Percentiles rank a stretch among this genome's conserved stretches.
Evolutionary conservation across 2,329 filamentous ascomycete species (phyloP).

Genomic region (Sclerotinia minor): DNA sequence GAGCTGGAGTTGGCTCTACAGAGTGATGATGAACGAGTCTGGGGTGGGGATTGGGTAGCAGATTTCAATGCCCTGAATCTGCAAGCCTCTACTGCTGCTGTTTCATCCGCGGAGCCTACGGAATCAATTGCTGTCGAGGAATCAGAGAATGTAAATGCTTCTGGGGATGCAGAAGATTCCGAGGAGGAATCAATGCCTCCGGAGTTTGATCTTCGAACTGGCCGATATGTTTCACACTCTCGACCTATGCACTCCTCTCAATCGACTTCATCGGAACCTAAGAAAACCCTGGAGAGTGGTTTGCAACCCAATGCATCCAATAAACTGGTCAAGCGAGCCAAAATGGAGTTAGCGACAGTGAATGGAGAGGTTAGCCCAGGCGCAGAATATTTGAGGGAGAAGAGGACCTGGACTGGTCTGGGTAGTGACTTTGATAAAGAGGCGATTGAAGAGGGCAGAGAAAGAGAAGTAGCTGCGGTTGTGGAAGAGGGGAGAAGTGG

Average conservation of each 20-base stretch:
- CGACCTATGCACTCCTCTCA: slow-evolving; percentile 62
- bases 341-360: slow-evolving; percentile 74
- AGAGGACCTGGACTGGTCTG: slow-evolving; percentile 87
- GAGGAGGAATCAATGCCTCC: slow-evolving; percentile 76
- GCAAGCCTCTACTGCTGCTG: not conserved
- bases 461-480: slow-evolving; percentile 52
- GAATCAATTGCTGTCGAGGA: slow-evolving; percentile 36
- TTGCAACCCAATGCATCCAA: slow-evolving; percentile 41
- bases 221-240: slow-evolving; percentile 75
- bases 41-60: slow-evolving; percentile 86
- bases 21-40: slow-evolving; percentile 73
- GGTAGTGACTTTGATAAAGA: slow-evolving; percentile 79
- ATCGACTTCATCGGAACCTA: slow-evolving; percentile 7
- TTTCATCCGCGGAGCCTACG: slow-evolving; percentile 41
- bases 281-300: slow-evolving; percentile 36
- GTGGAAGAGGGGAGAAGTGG: slow-evolving; percentile 87
- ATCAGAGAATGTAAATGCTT: slow-evolving; percentile 23
- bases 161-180: slow-evolving; percentile 41
- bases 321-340: slow-evolving; percentile 62
- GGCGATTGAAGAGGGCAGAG: slow-evolving; percentile 52
- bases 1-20: slow-evolving; percentile 79
- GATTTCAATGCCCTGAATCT: slow-evolving; percentile 68
- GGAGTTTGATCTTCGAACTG: slow-evolving; percentile 89
- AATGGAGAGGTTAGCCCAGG: slow-evolving; percentile 88
- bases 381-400: slow-evolving; percentile 78